Percentiles rank a stretch among this genome's conserved stretches.
Evolutionary conservation across 192 early-diverging fungal genomes (phyloP).

Genomic region (Blastocladiella britannica): DNA sequence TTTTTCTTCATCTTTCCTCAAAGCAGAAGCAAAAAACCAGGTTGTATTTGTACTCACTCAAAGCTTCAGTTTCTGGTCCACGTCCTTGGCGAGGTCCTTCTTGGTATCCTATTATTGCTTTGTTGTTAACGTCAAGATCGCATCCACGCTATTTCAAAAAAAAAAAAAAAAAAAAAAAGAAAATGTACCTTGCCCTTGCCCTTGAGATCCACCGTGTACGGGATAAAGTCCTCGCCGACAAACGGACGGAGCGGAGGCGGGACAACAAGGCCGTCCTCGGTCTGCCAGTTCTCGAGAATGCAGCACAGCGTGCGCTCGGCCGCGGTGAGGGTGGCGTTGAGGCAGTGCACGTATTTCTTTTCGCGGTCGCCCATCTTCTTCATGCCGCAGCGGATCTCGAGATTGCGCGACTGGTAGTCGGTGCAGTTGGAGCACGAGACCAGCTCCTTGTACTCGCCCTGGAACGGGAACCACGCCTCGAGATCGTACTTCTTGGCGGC

Average conservation of each 20-base stretch:
- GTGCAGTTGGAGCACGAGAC: conserved; percentile 99
- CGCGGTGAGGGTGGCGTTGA: conserved; percentile 92
- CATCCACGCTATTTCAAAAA: not conserved
- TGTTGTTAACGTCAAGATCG: not conserved
- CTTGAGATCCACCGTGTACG: not conserved
- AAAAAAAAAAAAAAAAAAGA: not conserved
- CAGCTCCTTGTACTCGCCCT: conserved; percentile 92
- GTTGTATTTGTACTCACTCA: no score
- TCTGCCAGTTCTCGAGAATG: conserved; percentile 92
- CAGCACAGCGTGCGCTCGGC: conserved; percentile 89
- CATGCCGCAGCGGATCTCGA: conserved; percentile 88
- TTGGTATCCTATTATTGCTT: no score
- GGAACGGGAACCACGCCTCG: conserved; percentile 99
- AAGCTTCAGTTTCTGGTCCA: no score
- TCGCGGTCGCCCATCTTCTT: conserved; percentile 90
- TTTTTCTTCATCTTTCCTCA: no score
- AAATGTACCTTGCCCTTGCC: conserved; percentile 2
- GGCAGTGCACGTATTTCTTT: conserved; percentile 90
- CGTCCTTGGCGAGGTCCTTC: no score
- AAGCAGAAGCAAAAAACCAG: no score
- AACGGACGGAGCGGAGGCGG: not conserved
- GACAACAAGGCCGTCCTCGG: conserved; percentile 17
- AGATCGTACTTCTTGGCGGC: conserved; percentile 99
- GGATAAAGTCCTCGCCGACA: not conserved
- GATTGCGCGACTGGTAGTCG: conserved; percentile 83